Evolutionary conservation across 2,329 filamentous ascomycete species (phyloP), one percentile per base, ranked within the genome.

Genomic region (Uncinocarpus reesii): DNA sequence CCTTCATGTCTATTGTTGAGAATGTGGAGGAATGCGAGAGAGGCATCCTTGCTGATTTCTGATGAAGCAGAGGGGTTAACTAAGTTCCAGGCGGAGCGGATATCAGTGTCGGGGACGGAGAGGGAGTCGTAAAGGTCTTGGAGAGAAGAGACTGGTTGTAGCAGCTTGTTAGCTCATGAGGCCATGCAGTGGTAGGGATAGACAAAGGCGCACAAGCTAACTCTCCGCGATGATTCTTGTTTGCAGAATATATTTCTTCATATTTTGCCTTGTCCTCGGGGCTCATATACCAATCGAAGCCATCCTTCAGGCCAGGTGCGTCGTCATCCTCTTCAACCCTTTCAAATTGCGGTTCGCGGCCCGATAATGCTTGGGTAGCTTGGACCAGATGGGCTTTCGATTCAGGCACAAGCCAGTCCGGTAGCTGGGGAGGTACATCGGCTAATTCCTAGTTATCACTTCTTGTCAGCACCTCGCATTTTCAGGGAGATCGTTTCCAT

Each of bases 261-360:
- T 98, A 98, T 68, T 95, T 96, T 55, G 79, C 64, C 70, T 93
- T 93, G 70, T 98, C 89, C 24, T 74, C 69, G 0, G 92, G 92
- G 52, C 81, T 88, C 87, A 98, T 98, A 71, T 98, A 98, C 92
- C 92, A 98, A 66, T 98, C 92, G 66, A 98, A 98, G 10, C 90
- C 90, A 67, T 95, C 88, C 65, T 94, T 94, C 53, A 98, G 73
- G 0, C 88, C 88, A 1, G 81, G 79, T 3, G 82, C 80, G 57
- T 95, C 89, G 55, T 83, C 79, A 52, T 94, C 76, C 40, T 74
- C 85, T 47, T 88, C 84, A 51, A 94, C 80, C 53, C 80, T 77
- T 66, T 95, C 89, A 65, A 96, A 95, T 57, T 84, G 80, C 45
- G 84, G 78, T 56, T 86, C 84, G 56, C 83, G 81, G 53, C 84